Evolutionary conservation across 2,329 filamentous ascomycete genomes (phyloP), one percentile per base, ranked within the genome.

Genomic region (Beauveria asiatica): DNA sequence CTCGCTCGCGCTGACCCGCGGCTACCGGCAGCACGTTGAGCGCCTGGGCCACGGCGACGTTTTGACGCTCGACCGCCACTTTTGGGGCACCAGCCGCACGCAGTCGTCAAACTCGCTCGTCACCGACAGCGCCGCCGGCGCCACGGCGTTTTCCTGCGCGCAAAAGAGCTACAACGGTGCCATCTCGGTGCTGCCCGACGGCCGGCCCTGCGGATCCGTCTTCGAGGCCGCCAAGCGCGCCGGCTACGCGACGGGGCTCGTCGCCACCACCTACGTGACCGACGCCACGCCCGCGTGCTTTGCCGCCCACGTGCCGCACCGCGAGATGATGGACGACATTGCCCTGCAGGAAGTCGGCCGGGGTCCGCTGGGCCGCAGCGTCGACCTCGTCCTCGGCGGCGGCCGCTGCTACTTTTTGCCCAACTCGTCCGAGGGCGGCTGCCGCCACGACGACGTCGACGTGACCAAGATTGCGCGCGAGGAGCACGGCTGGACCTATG

Each of bases 241-340:
- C 9, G 94, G 94, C 16, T 97, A 97, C 71, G 87, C 86, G 75
- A 99, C 94, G 2, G 94, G 94, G 0, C 75, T 99, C 64, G 94
- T 97, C 2, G 94, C 97, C 33, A 99, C 94, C 0, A 99, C 94
- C 0, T 85, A 93, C 63, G 85, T 97, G 63, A 97, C 94, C 4
- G 94, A 99, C 76, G 94, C 94, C 4, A 99, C 94, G 1, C 94
- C 94, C 0, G 94, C 94, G 1, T 96, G 91, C 73, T 99, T 99
- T 72, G 92, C 91, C 4, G 86, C 90, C 51, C 94, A 97, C 70
- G 94, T 92, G 17, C 85, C 91, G 64, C 78, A 84, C 64, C 85
- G 94, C 54, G 77, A 80, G 62, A 90, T 96, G 75, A 89, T 95
- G 72, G 92, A 97, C 72, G 83, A 88, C 55, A 97, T 99, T 68